Evolutionary conservation across 768 basidiomycete genomes (phyloP).

Genomic region (Pleurotus platypus): DNA sequence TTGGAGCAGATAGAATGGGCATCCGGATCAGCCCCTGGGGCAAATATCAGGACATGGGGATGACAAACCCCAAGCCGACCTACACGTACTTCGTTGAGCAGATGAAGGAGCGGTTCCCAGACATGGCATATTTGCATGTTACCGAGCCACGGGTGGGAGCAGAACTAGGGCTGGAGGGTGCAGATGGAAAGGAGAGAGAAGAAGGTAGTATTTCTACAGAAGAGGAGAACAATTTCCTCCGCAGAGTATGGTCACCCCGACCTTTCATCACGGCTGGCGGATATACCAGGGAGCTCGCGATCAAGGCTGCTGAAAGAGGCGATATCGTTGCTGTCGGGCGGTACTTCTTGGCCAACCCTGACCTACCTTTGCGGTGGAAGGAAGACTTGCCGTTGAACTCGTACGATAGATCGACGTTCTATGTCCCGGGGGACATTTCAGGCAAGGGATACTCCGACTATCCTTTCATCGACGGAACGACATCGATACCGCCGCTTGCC

Average conservation of each 20-base stretch:
- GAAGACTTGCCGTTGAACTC: conserved; percentile 17
- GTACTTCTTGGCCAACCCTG: conserved; percentile 17
- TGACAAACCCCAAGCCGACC: conserved; percentile 39
- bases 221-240: conserved; percentile 15
- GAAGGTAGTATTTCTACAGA: background rate
- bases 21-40: conserved; percentile 43
- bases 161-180: background rate
- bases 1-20: conserved; percentile 40
- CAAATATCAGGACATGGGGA: conserved; percentile 30
- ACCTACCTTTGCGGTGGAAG: conserved; percentile 24
- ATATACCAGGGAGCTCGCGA: conserved; percentile 22
- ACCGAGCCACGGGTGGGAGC: conserved; percentile 22
- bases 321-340: conserved; percentile 10
- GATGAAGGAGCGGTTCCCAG: conserved; percentile 31
- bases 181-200: background rate
- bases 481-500: too few relatives aligned
- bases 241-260: conserved; percentile 19
- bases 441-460: conserved; percentile 26
- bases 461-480: conserved; percentile 12
- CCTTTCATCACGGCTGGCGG: conserved; percentile 26
- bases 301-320: conserved; percentile 19
- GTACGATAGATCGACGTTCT: conserved; percentile 18
- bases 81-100: conserved; percentile 39
- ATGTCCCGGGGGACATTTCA: conserved; percentile 17
- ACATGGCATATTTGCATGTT: conserved; percentile 43